phyloP scores from a whole-genome alignment of 78 protist species.

The Emiliania huxleyi region DNA sequence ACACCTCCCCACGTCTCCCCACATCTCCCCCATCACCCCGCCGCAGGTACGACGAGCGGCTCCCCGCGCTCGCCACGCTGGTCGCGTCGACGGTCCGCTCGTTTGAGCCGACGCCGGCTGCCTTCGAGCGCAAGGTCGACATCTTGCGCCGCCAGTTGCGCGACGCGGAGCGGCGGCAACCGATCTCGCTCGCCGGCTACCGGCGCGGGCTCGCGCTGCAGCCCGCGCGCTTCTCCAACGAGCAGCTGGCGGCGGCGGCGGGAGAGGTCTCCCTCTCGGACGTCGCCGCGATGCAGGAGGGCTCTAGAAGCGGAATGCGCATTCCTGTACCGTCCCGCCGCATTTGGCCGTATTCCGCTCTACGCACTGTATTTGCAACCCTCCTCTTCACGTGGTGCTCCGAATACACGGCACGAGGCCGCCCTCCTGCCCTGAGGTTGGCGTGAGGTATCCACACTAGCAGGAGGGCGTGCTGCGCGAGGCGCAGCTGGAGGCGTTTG shows the following conservation, averaged over 20 bases:
- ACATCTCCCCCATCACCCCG: too few species aligned
- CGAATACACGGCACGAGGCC: too few species aligned
- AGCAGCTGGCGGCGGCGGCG: not conserved
- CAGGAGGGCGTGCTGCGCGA: not conserved
- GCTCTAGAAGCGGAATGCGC: too few species aligned
- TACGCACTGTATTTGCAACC: too few species aligned
- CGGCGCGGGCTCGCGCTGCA: not conserved
- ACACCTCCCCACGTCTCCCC: too few species aligned
- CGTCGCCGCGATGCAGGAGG: not conserved
- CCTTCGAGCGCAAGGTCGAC: not conserved
- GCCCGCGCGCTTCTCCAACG: not conserved
- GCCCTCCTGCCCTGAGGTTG: too few species aligned
- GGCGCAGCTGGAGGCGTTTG: not conserved
- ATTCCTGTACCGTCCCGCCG: too few species aligned
- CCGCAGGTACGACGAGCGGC: not conserved
- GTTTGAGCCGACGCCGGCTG: not conserved
- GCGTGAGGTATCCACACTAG: too few species aligned
- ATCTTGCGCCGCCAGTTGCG: not conserved
- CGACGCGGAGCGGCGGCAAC: not conserved
- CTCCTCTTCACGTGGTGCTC: too few species aligned
- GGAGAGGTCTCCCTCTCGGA: not conserved
- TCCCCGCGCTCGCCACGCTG: not conserved
- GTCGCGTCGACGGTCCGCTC: not conserved
- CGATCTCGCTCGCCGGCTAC: not conserved
- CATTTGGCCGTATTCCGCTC: too few species aligned